These are phyloP conservation scores for Penicillium salamii DNA, from an alignment of 495 filamentous ascomycete species.

Conservation along the genomic window DNA sequence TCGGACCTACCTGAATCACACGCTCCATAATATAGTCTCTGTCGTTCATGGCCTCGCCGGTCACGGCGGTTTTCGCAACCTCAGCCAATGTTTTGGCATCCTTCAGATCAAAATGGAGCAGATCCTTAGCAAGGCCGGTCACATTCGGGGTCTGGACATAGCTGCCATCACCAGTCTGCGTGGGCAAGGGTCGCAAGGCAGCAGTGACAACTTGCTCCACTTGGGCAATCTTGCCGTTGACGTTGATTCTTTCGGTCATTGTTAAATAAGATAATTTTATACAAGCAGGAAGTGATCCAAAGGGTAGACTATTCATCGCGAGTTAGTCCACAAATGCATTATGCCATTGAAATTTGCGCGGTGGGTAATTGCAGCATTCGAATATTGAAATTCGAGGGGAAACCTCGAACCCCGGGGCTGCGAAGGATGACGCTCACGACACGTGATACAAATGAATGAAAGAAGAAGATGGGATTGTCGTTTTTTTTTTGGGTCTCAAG, in stretches of 20 bases:
- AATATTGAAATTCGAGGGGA: neutral
- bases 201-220: constrained; percentile 56
- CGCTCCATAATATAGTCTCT: constrained; percentile 62
- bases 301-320: neutral
- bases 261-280: constrained; percentile 2
- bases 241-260: constrained; percentile 23
- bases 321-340: too few species aligned
- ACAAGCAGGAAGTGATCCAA: neutral
- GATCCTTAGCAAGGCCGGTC: constrained; percentile 36
- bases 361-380: neutral
- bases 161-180: constrained; percentile 61
- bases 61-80: constrained; percentile 62
- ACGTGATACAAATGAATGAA: neutral
- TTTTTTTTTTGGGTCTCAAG: too few species aligned
- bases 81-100: constrained; percentile 48
- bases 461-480: too few species aligned
- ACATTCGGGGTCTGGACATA: constrained; percentile 32
- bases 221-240: constrained; percentile 41
- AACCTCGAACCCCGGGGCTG: neutral
- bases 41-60: constrained; percentile 82
- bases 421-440: neutral
- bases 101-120: constrained; percentile 36
- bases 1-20: constrained; percentile 41
- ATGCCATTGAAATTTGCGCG: neutral
- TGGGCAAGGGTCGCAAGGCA: constrained; percentile 59